Percentiles rank a stretch among this genome's conserved stretches.
These are phyloP conservation scores for Talaromyces adpressus DNA, from an alignment of 495 filamentous ascomycete genomes.

Conservation along the genomic window DNA sequence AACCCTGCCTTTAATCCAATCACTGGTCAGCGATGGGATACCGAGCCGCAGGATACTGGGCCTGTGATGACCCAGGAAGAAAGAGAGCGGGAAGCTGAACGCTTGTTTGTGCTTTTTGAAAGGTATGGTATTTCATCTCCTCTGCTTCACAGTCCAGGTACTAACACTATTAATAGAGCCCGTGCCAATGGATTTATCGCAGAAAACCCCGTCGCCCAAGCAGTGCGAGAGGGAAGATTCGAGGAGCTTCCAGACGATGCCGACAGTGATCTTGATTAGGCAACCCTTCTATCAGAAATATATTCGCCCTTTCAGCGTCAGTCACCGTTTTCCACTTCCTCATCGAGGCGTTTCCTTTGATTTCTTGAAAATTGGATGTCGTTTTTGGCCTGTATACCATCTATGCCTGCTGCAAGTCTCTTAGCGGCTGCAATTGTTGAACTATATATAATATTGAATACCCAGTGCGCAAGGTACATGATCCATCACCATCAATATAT, in stretches of 20 bases:
- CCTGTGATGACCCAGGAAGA: conserved; percentile 83
- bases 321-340: background rate
- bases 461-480: background rate
- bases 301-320: background rate
- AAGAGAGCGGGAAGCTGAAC: conserved; percentile 89
- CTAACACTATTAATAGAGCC: conserved; percentile 45
- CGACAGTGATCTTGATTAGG: conserved; percentile 29
- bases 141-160: background rate
- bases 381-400: background rate
- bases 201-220: conserved; percentile 77
- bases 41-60: conserved; percentile 49
- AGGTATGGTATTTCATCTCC: conserved; percentile 42
- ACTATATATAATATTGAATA: background rate
- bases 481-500: background rate
- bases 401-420: background rate
- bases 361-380: background rate
- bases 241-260: conserved; percentile 53
- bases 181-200: conserved; percentile 80
- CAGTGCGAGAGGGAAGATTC: conserved; percentile 69
- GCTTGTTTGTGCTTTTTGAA: conserved; percentile 91
- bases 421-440: background rate
- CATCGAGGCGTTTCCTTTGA: background rate
- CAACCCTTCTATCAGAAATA: background rate
- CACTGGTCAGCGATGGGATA: conserved; percentile 76
- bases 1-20: conserved; percentile 53